Base-by-base conservation (phyloP, 2,329 filamentous ascomycete species). In the Verticillium longisporum region DNA sequence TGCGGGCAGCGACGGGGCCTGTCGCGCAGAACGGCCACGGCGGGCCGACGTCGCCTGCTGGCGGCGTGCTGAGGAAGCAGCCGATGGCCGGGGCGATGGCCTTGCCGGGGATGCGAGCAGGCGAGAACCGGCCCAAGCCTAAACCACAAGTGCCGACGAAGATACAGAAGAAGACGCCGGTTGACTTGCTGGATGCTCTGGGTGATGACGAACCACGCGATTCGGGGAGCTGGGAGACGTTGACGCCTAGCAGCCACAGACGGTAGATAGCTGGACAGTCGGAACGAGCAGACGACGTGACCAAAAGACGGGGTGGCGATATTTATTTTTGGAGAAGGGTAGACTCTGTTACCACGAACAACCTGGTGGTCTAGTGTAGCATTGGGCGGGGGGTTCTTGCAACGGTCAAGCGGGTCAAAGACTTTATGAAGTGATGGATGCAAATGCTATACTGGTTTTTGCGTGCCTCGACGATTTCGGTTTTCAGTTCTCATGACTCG, bases 201-300 rank as follows among this genome's bases (percentile, higher is more conserved):
- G 78, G 77, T 54, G 81, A 83, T 55, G 75, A 73, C 21, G 71
- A 68, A n/a, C 72, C 73, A 38, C 59, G 63, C 3, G 80, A 79
- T 41, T 74, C 84, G 71, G 78, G 79, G 13, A 77, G 80, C 26
- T 86, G 83, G 82, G 81, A 85, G 67, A 80, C 82, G 4, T 67
- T 86, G 67, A 82, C 82, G 68, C 83, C 83, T 32, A 76, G 69
- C 59, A 59, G 50, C 2, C 61, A 65, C n/a, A 58, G 55, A 53
- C 63, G 56, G 50, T 57, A 11, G 18, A 21, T 7, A 7, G 45
- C n/a, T n/a, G 45, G 21, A 21, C 18, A 31, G 26, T 31, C 26
- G 26, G 26, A 31, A 31, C 26, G 26, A 31, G 5, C 26, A 31
- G 26, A 31, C 4, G 26, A 31, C 26, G 26, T 31, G 26, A 31